These are phyloP conservation scores for Nigrograna mackinnonii DNA, from an alignment of 2,329 filamentous ascomycete genomes.

Conservation along the genomic window DNA sequence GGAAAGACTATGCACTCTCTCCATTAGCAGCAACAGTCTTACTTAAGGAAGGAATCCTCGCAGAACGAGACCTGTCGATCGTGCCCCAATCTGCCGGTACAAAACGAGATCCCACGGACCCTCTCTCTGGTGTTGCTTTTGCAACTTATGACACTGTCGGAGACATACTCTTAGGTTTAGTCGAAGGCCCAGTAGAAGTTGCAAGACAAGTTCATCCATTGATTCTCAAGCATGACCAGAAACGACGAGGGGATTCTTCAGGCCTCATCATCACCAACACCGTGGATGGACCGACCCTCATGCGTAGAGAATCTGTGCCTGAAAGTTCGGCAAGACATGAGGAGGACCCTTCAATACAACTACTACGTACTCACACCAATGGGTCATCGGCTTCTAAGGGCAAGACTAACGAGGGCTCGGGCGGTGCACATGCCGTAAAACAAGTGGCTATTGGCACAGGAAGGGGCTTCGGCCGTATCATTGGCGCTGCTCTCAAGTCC, in stretches of 20 bases:
- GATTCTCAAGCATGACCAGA: slow-evolving; percentile 6
- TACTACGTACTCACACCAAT: too few relatives aligned
- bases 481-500: slow-evolving; percentile 70
- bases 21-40: slow-evolving; percentile 31
- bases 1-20: slow-evolving; percentile 24
- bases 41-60: slow-evolving; percentile 25
- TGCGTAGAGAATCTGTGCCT: neutral
- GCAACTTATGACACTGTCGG: slow-evolving; percentile 24
- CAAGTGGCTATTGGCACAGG: slow-evolving; percentile 67
- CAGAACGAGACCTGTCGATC: slow-evolving; percentile 21
- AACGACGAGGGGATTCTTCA: neutral
- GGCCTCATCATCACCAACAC: neutral
- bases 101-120: slow-evolving; percentile 26
- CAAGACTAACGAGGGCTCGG: neutral
- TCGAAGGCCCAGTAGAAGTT: slow-evolving; percentile 23
- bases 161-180: slow-evolving; percentile 22
- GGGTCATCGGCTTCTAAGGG: neutral
- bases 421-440: slow-evolving; percentile 13
- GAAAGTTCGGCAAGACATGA: neutral
- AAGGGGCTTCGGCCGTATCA: slow-evolving; percentile 69
- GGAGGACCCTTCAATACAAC: neutral
- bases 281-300: neutral
- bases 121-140: slow-evolving; percentile 20
- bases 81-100: slow-evolving; percentile 15
- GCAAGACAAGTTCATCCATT: slow-evolving; percentile 15